These are phyloP conservation scores for Cerioporus squamosus DNA, from an alignment of 1,284 basidiomycete genomes.

Conservation along the genomic window DNA sequence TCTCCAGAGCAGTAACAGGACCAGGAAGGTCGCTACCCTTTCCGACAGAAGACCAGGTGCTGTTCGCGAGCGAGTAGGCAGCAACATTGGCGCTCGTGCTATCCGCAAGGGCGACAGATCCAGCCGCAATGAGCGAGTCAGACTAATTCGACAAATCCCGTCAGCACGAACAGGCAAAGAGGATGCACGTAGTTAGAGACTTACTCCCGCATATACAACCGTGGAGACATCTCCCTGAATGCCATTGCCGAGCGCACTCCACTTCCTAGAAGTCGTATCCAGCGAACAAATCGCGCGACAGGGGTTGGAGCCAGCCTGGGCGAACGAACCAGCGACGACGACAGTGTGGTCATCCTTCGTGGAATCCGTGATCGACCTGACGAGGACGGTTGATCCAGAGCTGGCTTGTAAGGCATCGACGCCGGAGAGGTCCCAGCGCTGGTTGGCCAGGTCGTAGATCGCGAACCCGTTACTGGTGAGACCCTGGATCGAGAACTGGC, in stretches of 20 bases:
- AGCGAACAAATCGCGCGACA: slow-evolving; percentile 87
- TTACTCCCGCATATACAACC: slow-evolving; percentile 81
- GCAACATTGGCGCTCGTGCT: slow-evolving; percentile 48
- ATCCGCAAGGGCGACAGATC: slow-evolving; percentile 68
- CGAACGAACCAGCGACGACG: slow-evolving; percentile 87
- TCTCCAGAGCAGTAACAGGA: slow-evolving; percentile 86
- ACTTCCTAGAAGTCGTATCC: slow-evolving; percentile 70
- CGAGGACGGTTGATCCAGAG: slow-evolving; percentile 62
- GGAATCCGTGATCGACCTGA: slow-evolving; percentile 77
- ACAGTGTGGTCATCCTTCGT: slow-evolving; percentile 65
- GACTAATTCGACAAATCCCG: slow-evolving; percentile 42
- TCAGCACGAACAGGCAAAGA: background rate
- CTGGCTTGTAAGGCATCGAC: slow-evolving; percentile 61
- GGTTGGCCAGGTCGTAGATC: slow-evolving; percentile 71
- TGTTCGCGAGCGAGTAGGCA: slow-evolving; percentile 75
- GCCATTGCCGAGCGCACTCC: slow-evolving; percentile 83
- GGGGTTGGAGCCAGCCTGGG: slow-evolving; percentile 72
- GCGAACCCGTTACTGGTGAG: slow-evolving; percentile 68
- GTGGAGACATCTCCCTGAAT: slow-evolving; percentile 83
- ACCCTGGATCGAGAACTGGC: slow-evolving; percentile 69
- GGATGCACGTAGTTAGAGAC: slow-evolving; percentile 34
- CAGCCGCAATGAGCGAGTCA: slow-evolving; percentile 70
- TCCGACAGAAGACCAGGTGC: slow-evolving; percentile 82
- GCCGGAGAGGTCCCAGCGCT: slow-evolving; percentile 62
- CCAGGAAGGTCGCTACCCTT: slow-evolving; percentile 74